A percentile compares a stretch with the other conserved stretches of the same genome.
Conservation (phyloP, 805 yeast species). For the Zygosaccharomyces kombuchaensis region DNA sequence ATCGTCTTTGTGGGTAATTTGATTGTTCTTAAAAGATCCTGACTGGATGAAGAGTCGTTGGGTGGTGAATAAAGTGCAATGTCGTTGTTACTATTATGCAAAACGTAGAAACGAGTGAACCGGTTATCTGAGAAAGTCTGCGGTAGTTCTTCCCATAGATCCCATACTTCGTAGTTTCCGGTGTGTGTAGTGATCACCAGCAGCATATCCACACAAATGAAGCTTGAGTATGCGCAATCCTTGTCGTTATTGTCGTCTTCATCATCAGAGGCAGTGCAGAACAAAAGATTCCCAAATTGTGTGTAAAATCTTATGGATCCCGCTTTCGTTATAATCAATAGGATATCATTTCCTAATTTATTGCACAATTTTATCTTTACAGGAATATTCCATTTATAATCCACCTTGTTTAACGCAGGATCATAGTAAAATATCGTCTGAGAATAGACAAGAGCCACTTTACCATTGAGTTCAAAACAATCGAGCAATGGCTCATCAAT, state of each 20-base stretch:
- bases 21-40: constrained; percentile 22
- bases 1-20: constrained; percentile 32
- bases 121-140: constrained; percentile 25
- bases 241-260: constrained; percentile 8
- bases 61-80: constrained; percentile 29
- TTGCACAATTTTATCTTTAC: constrained; percentile 21
- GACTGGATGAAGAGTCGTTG: constrained; percentile 19
- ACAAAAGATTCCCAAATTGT: constrained; percentile 28
- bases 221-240: constrained; percentile 17
- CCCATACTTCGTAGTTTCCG: constrained; percentile 28
- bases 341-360: constrained; percentile 16
- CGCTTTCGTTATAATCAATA: constrained; percentile 22
- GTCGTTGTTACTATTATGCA: constrained; percentile 28
- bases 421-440: constrained; percentile 21
- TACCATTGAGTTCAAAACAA: constrained; percentile 13
- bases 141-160: constrained; percentile 26
- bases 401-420: constrained; percentile 13
- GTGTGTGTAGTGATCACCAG: constrained; percentile 17
- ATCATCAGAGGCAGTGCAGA: constrained; percentile 22
- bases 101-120: constrained; percentile 18
- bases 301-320: constrained; percentile 25
- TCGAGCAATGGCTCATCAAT: constrained; percentile 10
- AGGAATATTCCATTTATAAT: constrained; percentile 12
- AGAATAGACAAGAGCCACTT: constrained; percentile 17
- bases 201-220: constrained; percentile 13